Conservation (phyloP, 1,284 basidiomycete species). For the Dichomitus squalens region DNA sequence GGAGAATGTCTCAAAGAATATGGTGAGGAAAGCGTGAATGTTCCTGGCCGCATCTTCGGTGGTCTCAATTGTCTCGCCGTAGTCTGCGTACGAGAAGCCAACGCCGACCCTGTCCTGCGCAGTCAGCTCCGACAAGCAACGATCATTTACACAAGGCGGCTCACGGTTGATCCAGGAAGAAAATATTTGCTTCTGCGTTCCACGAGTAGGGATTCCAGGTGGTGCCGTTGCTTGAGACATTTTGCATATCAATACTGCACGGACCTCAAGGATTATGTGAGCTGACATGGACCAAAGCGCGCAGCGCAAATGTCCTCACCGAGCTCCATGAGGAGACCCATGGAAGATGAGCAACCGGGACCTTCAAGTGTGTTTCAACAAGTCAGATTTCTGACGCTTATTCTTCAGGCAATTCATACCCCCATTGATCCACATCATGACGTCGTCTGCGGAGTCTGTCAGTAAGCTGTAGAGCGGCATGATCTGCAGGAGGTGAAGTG, state of each 20-base stretch:
- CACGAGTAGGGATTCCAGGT: constrained; percentile 66
- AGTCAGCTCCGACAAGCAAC: neutral
- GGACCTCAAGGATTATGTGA: constrained; percentile 43
- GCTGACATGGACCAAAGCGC: too few relatives aligned
- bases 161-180: constrained; percentile 72
- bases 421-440: constrained; percentile 76
- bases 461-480: neutral
- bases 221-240: constrained; percentile 49
- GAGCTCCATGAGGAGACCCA: constrained; percentile 57
- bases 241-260: constrained; percentile 55
- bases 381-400: neutral
- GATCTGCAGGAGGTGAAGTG: too few relatives aligned
- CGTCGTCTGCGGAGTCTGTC: constrained; percentile 46
- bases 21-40: constrained; percentile 69
- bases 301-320: constrained; percentile 36
- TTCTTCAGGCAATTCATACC: constrained; percentile 36
- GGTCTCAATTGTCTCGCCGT: constrained; percentile 57
- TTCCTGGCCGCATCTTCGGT: constrained; percentile 77
- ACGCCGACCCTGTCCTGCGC: constrained; percentile 51
- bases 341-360: constrained; percentile 64
- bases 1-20: constrained; percentile 78
- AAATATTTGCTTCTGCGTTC: constrained; percentile 69
- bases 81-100: constrained; percentile 64
- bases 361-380: constrained; percentile 31
- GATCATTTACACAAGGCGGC: constrained; percentile 18